Base-by-base conservation (phyloP, 2,329 filamentous ascomycete species). In the Fusarium robinianum region DNA sequence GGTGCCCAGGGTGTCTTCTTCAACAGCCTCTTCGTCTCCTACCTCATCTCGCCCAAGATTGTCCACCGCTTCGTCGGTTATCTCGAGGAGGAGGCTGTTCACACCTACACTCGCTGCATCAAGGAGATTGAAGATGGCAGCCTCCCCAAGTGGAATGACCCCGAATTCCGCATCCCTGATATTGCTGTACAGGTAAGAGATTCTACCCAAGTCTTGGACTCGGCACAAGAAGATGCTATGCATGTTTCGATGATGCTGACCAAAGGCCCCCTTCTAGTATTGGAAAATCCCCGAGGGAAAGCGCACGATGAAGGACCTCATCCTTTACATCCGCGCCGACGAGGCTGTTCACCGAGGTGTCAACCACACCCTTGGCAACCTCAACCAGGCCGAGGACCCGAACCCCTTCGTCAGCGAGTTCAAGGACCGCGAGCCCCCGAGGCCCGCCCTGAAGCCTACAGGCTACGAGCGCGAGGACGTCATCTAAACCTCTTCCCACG, bases 41-140 rank as follows among this genome's bases (percentile, higher is more conserved):
- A 97, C 71, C 83, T 99, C 22, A 63, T 96, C 48, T 90, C 86
- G 2, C 92, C 94, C 6, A 83, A 85, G 49, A 92, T 89, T 52
- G 92, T 88, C 63, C 94, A 99, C 69, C 86, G 94, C 30, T 97
- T 99, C 68, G 91, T 97, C 39, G 94, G 91, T 2, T 97, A 97
- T 61, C 82, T 99, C 9, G 94, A 99, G 69, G 94, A 99, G 67
- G 94, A 99, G 69, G 94, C 94, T 7, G 92, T 97, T 2, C 80
- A 95, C 63, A 99, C 94, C 0, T 99, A 99, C 73, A 94, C 90
- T 1, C 84, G 90, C 35, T 88, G 90, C 49, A 87, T 97, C 60
- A 76, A 83, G 55, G 94, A 97, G 63, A 80, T 99, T 16, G 91
- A 97, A 46, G 77, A 79, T 3, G 92, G 92, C n/a, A 80, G 82